Evolutionary conservation across 352 stramenopile genomes (phyloP).

Genomic region (Phytophthora sp.): DNA sequence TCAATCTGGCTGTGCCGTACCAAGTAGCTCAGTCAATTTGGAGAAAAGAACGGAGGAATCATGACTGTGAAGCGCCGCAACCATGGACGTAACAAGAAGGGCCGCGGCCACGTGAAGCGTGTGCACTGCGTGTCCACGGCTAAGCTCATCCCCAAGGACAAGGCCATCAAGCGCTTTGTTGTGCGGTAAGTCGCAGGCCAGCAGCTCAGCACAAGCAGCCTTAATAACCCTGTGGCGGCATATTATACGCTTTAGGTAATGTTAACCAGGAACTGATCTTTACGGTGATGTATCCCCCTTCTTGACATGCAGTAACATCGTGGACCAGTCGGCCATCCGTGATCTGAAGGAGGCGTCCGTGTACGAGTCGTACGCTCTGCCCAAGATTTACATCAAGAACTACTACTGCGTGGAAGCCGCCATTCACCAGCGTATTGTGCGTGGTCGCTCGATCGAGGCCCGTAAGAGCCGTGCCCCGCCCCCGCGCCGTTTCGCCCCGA

Average conservation of each 20-base stretch:
- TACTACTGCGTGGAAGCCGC: conserved; percentile 99
- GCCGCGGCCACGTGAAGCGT: conserved; percentile 98
- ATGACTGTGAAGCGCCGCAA: conserved; percentile 99
- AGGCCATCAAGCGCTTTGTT: conserved; percentile 94
- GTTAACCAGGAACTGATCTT: conserved; percentile 4
- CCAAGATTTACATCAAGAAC: conserved; percentile 99
- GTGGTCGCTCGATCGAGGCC: conserved; percentile 93
- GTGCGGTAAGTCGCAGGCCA: conserved; percentile 71
- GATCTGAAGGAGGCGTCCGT: conserved; percentile 98
- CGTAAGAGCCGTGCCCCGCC: conserved; percentile 95
- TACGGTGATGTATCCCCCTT: background rate
- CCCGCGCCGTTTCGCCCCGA: conserved; percentile 76
- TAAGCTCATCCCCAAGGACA: conserved; percentile 99
- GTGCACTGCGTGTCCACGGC: conserved; percentile 98
- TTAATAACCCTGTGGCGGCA: background rate
- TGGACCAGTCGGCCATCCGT: conserved; percentile 98
- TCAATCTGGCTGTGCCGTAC: no score
- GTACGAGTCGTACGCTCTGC: conserved; percentile 99
- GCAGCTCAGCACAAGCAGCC: conserved; percentile 2
- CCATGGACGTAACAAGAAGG: conserved; percentile 99
- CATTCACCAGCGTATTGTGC: conserved; percentile 99
- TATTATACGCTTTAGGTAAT: conserved; percentile 2
- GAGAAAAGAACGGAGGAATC: conserved; percentile 88
- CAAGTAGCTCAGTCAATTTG: conserved; percentile 64
- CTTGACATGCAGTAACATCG: conserved; percentile 92